Percentiles rank a stretch among this genome's conserved stretches.
Evolutionary conservation across 768 basidiomycete species (phyloP).

Genomic region (Butyriboletus loyo): DNA sequence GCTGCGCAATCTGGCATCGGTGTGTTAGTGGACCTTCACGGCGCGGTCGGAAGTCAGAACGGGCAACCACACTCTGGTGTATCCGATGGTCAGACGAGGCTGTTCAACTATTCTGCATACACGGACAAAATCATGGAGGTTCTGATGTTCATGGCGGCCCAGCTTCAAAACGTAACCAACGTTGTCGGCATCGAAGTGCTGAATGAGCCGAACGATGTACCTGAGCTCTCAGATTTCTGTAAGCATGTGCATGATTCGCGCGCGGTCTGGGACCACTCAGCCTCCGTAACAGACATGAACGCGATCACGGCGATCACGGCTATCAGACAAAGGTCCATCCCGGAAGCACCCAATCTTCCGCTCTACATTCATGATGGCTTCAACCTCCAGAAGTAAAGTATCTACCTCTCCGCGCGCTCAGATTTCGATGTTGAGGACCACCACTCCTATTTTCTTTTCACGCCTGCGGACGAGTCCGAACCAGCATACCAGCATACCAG

Average conservation of each 20-base stretch:
- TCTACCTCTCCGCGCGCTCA: constrained; percentile 44
- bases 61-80: constrained; percentile 32
- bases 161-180: constrained; percentile 42
- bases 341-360: constrained; percentile 44
- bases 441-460: constrained; percentile 72
- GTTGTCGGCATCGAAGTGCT: constrained; percentile 59
- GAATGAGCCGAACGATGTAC: constrained; percentile 52
- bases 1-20: constrained; percentile 41
- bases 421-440: constrained; percentile 74
- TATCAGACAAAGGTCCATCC: constrained; percentile 15
- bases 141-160: constrained; percentile 35
- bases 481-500: constrained; percentile 44
- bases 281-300: constrained; percentile 9
- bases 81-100: constrained; percentile 39
- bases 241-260: not conserved
- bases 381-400: constrained; percentile 36
- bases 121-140: constrained; percentile 39
- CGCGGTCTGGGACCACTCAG: not conserved
- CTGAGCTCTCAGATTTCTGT: constrained; percentile 42
- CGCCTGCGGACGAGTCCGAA: constrained; percentile 45
- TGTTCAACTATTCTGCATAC: constrained; percentile 37
- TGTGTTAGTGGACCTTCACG: constrained; percentile 54
- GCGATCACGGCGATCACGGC: constrained; percentile 23
- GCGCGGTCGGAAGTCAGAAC: constrained; percentile 49
- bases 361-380: constrained; percentile 72